These are phyloP conservation scores for Dichomitus squalens DNA, from an alignment of 1,284 basidiomycete genomes.

Conservation along the genomic window DNA sequence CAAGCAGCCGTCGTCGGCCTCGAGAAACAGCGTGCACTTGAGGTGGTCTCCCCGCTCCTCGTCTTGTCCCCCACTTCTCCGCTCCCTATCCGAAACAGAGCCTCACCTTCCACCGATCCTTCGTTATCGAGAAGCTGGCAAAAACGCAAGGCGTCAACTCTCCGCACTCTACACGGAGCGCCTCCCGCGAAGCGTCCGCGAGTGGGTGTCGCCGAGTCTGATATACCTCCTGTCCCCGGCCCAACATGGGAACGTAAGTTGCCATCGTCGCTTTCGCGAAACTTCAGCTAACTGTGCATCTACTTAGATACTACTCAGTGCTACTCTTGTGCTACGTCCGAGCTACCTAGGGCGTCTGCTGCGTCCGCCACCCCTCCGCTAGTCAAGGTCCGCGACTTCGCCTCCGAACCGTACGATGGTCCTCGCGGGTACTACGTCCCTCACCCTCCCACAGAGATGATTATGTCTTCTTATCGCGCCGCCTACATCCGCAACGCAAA, in stretches of 20 bases:
- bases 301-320: constrained; percentile 4
- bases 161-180: neutral
- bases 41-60: neutral
- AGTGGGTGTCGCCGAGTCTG: neutral
- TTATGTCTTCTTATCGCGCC: constrained; percentile 18
- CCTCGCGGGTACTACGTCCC: constrained; percentile 29
- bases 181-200: constrained; percentile 9
- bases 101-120: neutral
- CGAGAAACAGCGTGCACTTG: neutral
- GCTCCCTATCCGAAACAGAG: neutral
- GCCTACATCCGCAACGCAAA: constrained; percentile 27
- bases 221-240: neutral
- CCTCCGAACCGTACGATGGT: constrained; percentile 23
- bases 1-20: neutral
- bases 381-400: constrained; percentile 32
- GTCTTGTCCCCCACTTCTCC: neutral
- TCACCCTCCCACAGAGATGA: constrained; percentile 25
- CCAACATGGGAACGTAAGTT: constrained; percentile 10
- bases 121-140: neutral
- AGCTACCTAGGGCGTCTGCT: constrained; percentile 8
- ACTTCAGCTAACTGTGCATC: neutral
- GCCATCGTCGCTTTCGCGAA: neutral
- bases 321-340: constrained; percentile 8
- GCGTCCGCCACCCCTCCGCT: constrained; percentile 8
- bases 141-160: constrained; percentile 5